Conservation (phyloP, 306 rosid species). For the Citrullus mucosospermus region DNA sequence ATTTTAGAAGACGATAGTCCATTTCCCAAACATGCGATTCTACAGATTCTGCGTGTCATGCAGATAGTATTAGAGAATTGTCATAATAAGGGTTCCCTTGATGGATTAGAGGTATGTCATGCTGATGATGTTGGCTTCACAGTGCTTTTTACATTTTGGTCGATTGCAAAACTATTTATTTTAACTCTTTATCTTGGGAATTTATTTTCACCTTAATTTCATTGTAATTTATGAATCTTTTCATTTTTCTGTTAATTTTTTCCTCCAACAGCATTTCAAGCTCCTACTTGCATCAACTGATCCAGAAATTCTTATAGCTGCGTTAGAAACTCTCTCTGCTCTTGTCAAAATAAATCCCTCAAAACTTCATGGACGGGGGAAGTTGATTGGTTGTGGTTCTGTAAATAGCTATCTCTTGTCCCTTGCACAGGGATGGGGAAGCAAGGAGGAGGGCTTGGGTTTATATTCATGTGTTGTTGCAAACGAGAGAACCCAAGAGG, state of each 20-base stretch:
- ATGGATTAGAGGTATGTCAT: constrained; percentile 80
- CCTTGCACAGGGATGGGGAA: constrained; percentile 98
- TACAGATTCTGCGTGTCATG: constrained; percentile 90
- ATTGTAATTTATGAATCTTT: not conserved
- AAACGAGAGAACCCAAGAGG: constrained; percentile 63
- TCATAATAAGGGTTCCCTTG: constrained; percentile 80
- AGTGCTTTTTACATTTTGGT: not conserved
- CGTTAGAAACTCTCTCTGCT: constrained; percentile 83
- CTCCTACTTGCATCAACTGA: constrained; percentile 82
- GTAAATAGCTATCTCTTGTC: constrained; percentile 81
- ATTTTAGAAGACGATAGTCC: constrained; percentile 70
- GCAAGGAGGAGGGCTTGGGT: constrained; percentile 97
- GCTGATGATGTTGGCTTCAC: not conserved
- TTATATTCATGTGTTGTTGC: constrained; percentile 77
- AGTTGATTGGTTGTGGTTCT: constrained; percentile 84
- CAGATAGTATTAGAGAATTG: constrained; percentile 85
- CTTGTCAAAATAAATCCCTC: constrained; percentile 90
- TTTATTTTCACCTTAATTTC: not conserved
- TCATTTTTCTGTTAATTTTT: not conserved
- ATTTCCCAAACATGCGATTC: constrained; percentile 76
- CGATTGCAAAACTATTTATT: not conserved
- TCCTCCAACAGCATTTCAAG: constrained; percentile 73
- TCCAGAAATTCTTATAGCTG: constrained; percentile 75
- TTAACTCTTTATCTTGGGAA: not conserved
- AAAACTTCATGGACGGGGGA: constrained; percentile 83